Conservation (phyloP, 139 green algal species). For the Chlorella sp. region DNA sequence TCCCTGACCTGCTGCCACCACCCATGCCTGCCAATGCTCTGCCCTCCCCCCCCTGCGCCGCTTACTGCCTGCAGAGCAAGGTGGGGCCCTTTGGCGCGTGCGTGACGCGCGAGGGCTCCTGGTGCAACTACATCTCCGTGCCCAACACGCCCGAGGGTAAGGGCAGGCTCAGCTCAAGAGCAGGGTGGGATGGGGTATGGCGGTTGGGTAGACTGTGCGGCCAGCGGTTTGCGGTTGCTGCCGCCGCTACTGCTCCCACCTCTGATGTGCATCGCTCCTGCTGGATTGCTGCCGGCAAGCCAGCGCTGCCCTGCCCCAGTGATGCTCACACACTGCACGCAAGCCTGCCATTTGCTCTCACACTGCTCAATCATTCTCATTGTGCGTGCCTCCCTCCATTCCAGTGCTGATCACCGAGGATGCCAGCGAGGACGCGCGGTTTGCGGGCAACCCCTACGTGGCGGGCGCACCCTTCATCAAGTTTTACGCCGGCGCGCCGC, state of each 20-base stretch:
- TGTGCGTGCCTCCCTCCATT: no score
- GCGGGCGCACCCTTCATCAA: slow-evolving; percentile 76
- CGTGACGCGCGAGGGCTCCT: slow-evolving; percentile 30
- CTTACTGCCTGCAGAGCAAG: slow-evolving; percentile 34
- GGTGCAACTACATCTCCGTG: slow-evolving; percentile 43
- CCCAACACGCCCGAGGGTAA: slow-evolving; percentile 36
- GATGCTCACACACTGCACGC: no score
- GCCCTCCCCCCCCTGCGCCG: no score
- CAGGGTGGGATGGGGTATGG: neutral
- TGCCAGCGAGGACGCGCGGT: slow-evolving; percentile 75
- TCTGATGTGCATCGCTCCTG: no score
- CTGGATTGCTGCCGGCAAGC: no score
- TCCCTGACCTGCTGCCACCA: no score
- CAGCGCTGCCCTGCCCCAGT: no score
- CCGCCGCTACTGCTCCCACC: no score
- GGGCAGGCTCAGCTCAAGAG: neutral
- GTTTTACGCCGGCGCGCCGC: slow-evolving; percentile 90
- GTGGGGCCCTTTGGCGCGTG: slow-evolving; percentile 38
- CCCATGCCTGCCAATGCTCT: no score
- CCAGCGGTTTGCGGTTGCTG: no score
- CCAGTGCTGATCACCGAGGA: slow-evolving; percentile 84
- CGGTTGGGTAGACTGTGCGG: neutral
- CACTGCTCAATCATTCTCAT: no score
- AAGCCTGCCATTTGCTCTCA: no score
- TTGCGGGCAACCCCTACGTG: slow-evolving; percentile 77